These are phyloP conservation scores for Botrytis paeoniae DNA, from an alignment of 2,329 filamentous ascomycete genomes.

Conservation along the genomic window DNA sequence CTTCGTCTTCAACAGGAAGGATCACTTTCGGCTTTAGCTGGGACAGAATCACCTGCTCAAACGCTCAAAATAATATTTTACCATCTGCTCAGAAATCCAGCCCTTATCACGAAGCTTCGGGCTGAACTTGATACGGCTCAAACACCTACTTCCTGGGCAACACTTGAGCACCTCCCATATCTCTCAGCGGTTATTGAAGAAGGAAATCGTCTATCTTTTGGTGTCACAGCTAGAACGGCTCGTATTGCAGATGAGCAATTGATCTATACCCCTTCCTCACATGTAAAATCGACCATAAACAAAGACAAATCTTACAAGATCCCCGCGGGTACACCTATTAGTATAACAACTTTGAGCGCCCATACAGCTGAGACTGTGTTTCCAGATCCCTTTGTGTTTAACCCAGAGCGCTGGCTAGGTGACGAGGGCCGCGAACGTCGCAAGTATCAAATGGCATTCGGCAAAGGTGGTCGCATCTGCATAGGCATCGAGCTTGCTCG, in stretches of 20 bases:
- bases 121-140: no score
- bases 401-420: constrained; percentile 39
- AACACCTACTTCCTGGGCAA: background rate
- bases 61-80: background rate
- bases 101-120: no score
- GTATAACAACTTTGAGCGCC: constrained; percentile 38
- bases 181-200: constrained; percentile 37
- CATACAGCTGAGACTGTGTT: constrained; percentile 38
- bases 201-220: constrained; percentile 34
- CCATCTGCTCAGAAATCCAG: background rate
- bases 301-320: background rate
- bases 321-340: background rate
- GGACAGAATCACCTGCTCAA: background rate
- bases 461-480: constrained; percentile 21
- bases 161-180: constrained; percentile 32
- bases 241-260: constrained; percentile 24
- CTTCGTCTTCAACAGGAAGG: background rate
- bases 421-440: background rate
- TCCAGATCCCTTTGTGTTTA: constrained; percentile 37
- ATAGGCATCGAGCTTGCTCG: constrained; percentile 17
- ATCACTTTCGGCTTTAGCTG: background rate
- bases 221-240: constrained; percentile 33
- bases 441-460: constrained; percentile 28
- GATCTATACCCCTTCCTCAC: background rate
- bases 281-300: background rate